Base-by-base conservation (phyloP, 1,139 yeast species). In the Candida sp. region DNA sequence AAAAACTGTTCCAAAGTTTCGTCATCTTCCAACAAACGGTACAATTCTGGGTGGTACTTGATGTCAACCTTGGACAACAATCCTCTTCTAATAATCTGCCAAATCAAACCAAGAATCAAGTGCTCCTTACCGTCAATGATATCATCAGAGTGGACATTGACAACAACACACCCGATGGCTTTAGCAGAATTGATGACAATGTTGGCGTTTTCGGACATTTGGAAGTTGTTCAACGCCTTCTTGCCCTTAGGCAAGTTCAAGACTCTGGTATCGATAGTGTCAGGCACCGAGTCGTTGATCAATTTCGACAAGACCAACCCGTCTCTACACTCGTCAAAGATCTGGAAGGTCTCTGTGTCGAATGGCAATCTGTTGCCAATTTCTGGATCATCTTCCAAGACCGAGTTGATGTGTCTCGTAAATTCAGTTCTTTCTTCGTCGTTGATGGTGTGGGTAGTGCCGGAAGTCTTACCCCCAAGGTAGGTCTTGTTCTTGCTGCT, bases 41-140 rank as follows among this genome's bases (percentile, higher is more conserved):
- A 94, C 67, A 94, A 81, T 71, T 94, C 99, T 3, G 99, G 99
- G 65, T 94, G 99, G 57, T 88, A 78, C 70, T 94, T 93, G 69
- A 94, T 94, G 69, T 96, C 99, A 66, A 94, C 96, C 73, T 94
- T 94, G 58, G 96, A 83, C 62, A 94, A 84, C 66, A 94, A 78
- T 44, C 99, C 99, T 71, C 97, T 86, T 72, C 99, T 88, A 61
- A 94, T 96, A 62, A 96, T 89, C 76, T 94, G 99, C 99, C 99
- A 94, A 62, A 94, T 93, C 54, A 96, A 82, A 54, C 99, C 99
- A 60, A 94, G 78, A 58, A 94, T 91, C 69, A 94, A 83, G 70
- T 94, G 98, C 72, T 94, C 99, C 62, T 89, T 90, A 61, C 99
- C 99, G 62, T 93, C 98, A 61, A 93, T 92, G 54, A 94, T 90